These are phyloP conservation scores for Bipolaris gigantea DNA, from an alignment of 2,329 filamentous ascomycete genomes.

Conservation along the genomic window DNA sequence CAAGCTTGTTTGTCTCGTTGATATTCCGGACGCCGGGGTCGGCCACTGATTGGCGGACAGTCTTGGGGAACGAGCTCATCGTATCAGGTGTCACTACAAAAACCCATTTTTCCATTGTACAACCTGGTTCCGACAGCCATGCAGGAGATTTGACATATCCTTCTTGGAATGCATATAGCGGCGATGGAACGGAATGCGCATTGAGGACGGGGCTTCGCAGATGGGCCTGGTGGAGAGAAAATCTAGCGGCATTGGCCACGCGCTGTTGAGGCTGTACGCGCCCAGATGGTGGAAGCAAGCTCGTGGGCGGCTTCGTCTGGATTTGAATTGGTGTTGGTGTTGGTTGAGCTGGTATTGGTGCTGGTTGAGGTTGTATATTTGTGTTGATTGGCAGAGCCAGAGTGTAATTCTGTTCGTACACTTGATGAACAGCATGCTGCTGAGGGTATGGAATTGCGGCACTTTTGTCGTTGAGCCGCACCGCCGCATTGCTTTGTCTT, in stretches of 20 bases:
- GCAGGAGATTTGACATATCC: constrained; percentile 55
- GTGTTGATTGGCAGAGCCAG: background rate
- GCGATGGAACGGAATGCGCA: constrained; percentile 15
- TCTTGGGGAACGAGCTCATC: constrained; percentile 43
- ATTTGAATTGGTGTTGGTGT: background rate
- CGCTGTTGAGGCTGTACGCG: constrained; percentile 43
- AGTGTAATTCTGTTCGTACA: background rate
- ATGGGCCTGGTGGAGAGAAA: constrained; percentile 62
- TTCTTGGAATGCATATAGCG: constrained; percentile 62
- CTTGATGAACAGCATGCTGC: constrained; percentile 11
- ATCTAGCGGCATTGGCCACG: constrained; percentile 50
- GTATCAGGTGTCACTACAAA: constrained; percentile 53
- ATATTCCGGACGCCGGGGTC: constrained; percentile 38
- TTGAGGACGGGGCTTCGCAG: constrained; percentile 57
- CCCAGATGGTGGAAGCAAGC: constrained; percentile 43
- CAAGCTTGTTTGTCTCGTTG: constrained; percentile 60
- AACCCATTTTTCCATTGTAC: constrained; percentile 47
- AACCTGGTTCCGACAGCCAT: constrained; percentile 37
- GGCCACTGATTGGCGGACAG: constrained; percentile 30
- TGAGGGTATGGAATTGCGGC: background rate
- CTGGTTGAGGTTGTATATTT: background rate
- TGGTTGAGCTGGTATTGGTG: background rate
- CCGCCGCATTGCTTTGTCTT: background rate
- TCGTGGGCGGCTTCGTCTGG: background rate
- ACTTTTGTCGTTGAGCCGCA: background rate